Base-by-base conservation (phyloP, 2,329 filamentous ascomycete species). In the Thermomyces lanuginosus region DNA sequence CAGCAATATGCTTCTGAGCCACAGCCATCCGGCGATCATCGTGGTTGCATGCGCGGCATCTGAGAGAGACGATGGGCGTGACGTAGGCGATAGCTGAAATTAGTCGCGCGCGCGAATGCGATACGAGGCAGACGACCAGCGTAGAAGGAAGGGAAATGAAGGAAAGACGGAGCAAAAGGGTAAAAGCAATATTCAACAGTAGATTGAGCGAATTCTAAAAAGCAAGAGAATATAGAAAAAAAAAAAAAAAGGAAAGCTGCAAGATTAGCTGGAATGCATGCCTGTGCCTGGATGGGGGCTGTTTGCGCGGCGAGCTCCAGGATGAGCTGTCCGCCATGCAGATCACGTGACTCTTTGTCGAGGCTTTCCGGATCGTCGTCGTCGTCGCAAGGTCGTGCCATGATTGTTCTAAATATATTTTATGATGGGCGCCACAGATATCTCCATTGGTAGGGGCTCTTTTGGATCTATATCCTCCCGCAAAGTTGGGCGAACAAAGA, bases 1-100 rank as follows among this genome's bases (percentile, higher is more conserved):
- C 46, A 71, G 49, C 46, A 72, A 51, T 49, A 60, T 51, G 45
- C 45, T 42, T 38, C 54, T 50, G 41, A 61, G 51, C 46, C 65
- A 47, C 43, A 64, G 49, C 48, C 51, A 53, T 49, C 48, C 37
- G 32, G 44, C 33, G 31, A 51, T 54, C 54, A 58, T 58, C 45
- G 36, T 43, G 30, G 41, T 24, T 22, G 26, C 13, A 24, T 10
- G 23, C 16, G 14, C 27, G 32, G 29, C 34, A 36, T 36, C 27
- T 31, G 28, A 36, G 25, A 23, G 16, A 24, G 12, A n/a, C n/a
- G n/a, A n/a, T n/a, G 8, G 13, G 13, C 10, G 8, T 18, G 11
- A 9, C 7, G 8, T 4, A 14, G 11, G 12, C 22, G 12, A 18
- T 24, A 27, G 13, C 14, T 24, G 17, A 16, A 13, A 24, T 15